Base-by-base conservation (phyloP, 257 asterid genomes). In the Plantago ovata region DNA sequence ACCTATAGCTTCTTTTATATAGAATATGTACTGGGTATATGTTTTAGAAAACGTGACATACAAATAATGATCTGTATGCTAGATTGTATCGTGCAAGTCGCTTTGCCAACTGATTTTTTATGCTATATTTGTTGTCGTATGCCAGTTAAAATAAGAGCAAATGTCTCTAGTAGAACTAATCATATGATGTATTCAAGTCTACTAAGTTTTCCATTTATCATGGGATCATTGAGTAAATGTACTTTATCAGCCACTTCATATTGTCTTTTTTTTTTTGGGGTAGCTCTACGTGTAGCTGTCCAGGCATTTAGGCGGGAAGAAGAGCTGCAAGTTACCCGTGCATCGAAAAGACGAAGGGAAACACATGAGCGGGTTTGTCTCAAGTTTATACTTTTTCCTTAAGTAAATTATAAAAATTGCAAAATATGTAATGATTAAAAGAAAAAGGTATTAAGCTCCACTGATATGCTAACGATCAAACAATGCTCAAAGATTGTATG, bases 241-340 rank as follows among this genome's bases (percentile, higher is more conserved):
- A n/a, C n/a, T n/a, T n/a, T n/a, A 24, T 24, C 5, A 24, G 5
- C 32, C 2, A 24, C 32, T 24, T 24, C 3, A 2, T 24, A 28
- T 41, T 48, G 53, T 60, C 53, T 49, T 53, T 68, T 51, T 58
- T 36, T 51, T 48, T 49, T 15, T 80, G 56, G 5, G 74, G 75
- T 72, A 92, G 98, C 97, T 64, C 84, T 93, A 59, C 95, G 95
- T 58, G 45, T 77, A 50, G 94, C 95, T 67, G 91, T 89, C 53
- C 95, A 84, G 73, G 95, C 96, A 50, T 93, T 93, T 70, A 80
- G 73, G 52, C 72, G 92, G 58, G 96, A 93, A 79, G 96, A 89
- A 62, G 89, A 84, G 72, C 69, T 76, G 68, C 94, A 77, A 24
- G 81, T 62, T 60, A 79, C 67, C 67, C 80, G 72, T 36, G 28